phyloP scores from a whole-genome alignment of 108 stramenopile genomes.

The Phaeodactylum tricornutum region DNA sequence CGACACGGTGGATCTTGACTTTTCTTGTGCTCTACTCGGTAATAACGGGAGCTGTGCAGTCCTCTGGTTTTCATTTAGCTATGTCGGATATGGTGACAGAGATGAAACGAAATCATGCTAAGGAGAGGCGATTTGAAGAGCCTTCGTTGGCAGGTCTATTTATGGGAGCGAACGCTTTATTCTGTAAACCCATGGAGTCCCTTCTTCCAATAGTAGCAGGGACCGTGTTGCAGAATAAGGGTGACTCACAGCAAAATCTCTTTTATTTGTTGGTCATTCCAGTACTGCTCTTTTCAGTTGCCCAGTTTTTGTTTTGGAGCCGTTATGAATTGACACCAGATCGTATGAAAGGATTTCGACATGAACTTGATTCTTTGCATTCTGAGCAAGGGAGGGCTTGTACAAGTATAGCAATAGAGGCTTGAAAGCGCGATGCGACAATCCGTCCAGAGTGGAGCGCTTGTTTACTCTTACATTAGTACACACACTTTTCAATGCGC shows the following conservation, averaged over 20 bases:
- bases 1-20: slow-evolving; percentile 12
- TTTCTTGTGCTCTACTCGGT: slow-evolving; percentile 30
- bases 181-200: slow-evolving; percentile 38
- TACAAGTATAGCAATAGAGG: no score
- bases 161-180: slow-evolving; percentile 43
- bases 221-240: slow-evolving; percentile 4
- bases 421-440: no score
- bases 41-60: slow-evolving; percentile 26
- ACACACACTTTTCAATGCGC: no score
- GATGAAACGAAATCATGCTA: slow-evolving; percentile 35
- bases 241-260: slow-evolving; percentile 9
- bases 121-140: slow-evolving; percentile 30
- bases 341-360: no score
- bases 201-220: slow-evolving; percentile 36
- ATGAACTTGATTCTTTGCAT: no score
- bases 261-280: slow-evolving; percentile 34
- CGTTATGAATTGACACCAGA: slow-evolving; percentile 25
- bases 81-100: slow-evolving; percentile 49
- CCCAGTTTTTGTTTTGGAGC: slow-evolving; percentile 34
- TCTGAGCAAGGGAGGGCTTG: no score
- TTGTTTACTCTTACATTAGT: no score
- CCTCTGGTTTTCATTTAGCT: slow-evolving; percentile 22
- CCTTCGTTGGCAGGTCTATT: slow-evolving; percentile 38
- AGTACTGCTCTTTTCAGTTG: slow-evolving; percentile 28
- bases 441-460: no score